Conservation (phyloP, 805 yeast genomes). For the Grigorovia yakushimaensis region DNA sequence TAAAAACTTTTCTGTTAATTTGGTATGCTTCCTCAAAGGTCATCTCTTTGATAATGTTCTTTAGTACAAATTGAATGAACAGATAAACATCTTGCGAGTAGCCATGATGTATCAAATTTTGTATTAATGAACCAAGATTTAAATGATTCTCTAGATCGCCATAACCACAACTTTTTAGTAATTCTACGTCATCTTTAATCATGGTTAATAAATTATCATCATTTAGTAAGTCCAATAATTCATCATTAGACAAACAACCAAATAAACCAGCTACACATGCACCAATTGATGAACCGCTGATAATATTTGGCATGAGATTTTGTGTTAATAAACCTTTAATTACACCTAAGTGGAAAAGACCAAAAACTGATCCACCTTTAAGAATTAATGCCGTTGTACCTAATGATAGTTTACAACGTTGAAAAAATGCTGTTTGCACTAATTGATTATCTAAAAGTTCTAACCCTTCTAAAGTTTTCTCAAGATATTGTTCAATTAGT, state of each 20-base stretch:
- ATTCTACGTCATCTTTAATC: slow-evolving; percentile 49
- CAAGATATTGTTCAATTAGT: slow-evolving; percentile 56
- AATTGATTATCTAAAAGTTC: slow-evolving; percentile 44
- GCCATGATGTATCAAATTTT: slow-evolving; percentile 66
- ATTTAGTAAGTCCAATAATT: slow-evolving; percentile 40
- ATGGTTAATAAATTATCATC: slow-evolving; percentile 30
- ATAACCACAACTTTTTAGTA: slow-evolving; percentile 41
- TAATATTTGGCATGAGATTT: slow-evolving; percentile 70
- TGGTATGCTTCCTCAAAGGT: slow-evolving; percentile 92
- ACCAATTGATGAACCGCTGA: slow-evolving; percentile 90
- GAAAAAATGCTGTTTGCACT: slow-evolving; percentile 61
- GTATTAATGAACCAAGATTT: slow-evolving; percentile 54
- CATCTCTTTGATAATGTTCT: slow-evolving; percentile 63
- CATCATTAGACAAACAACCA: slow-evolving; percentile 62
- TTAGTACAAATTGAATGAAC: slow-evolving; percentile 63
- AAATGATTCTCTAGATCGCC: slow-evolving; percentile 29
- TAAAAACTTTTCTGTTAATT: slow-evolving; percentile 67
- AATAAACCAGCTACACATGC: slow-evolving; percentile 84
- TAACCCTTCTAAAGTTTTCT: slow-evolving; percentile 68
- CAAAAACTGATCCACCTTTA: slow-evolving; percentile 94
- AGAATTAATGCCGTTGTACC: slow-evolving; percentile 86
- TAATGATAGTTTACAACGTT: slow-evolving; percentile 75
- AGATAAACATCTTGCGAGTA: slow-evolving; percentile 78
- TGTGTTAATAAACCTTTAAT: slow-evolving; percentile 71
- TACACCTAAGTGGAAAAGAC: slow-evolving; percentile 89